These are phyloP conservation scores for Fusarium veterinarium DNA, from an alignment of 2,329 filamentous ascomycete genomes.

Conservation along the genomic window DNA sequence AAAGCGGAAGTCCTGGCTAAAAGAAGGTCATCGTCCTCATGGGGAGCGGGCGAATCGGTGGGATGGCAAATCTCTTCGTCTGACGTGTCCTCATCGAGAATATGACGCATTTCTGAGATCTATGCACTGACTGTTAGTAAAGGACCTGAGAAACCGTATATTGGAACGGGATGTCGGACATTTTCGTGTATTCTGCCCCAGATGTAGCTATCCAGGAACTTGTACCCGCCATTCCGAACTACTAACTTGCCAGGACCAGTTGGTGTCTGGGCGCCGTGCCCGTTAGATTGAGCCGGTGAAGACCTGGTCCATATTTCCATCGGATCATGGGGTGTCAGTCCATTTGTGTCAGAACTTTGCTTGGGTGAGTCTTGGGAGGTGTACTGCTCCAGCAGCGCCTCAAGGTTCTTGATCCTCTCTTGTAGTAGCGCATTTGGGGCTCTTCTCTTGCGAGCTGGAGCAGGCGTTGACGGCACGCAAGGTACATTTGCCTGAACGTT, in stretches of 20 bases:
- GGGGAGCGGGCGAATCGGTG: neutral
- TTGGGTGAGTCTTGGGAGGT: neutral
- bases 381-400: constrained; percentile 11
- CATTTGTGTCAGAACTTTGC: neutral
- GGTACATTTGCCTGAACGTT: neutral
- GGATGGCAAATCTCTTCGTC: constrained; percentile 4
- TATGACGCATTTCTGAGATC: constrained; percentile 17
- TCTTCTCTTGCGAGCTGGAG: constrained; percentile 15
- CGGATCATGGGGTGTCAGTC: neutral
- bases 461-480: constrained; percentile 10
- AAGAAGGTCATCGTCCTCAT: constrained; percentile 12
- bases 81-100: constrained; percentile 15
- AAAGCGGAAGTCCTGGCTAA: neutral
- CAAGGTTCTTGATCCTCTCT: constrained; percentile 16
- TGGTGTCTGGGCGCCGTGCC: fast-evolving
- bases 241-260: constrained; percentile 9
- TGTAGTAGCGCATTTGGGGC: constrained; percentile 7
- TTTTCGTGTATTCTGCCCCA: constrained; percentile 12
- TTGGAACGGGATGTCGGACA: fast-evolving
- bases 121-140: fast-evolving
- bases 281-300: neutral
- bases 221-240: constrained; percentile 11
- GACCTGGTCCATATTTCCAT: neutral
- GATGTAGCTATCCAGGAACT: constrained; percentile 6
- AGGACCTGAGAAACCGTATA: fast-evolving